phyloP scores from a whole-genome alignment of 75 land plant genomes.

The Larix kaempferi region DNA sequence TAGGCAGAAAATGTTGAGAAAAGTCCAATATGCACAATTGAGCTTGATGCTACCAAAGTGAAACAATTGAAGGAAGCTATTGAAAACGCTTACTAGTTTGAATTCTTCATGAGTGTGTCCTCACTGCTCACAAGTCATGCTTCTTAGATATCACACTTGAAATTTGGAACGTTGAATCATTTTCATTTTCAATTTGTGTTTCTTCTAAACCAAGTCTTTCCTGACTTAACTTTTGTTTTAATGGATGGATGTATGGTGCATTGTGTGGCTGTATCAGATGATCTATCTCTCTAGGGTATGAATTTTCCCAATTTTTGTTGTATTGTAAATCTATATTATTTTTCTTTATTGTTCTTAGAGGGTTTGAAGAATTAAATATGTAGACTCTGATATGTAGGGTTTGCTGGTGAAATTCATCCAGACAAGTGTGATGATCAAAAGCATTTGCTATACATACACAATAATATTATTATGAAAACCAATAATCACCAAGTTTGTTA shows the following conservation, averaged over 20 bases:
- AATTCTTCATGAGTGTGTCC: constrained; percentile 73
- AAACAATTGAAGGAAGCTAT: constrained; percentile 82
- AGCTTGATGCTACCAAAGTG: constrained; percentile 64
- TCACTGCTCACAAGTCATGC: too few relatives aligned
- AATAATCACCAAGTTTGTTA: background rate
- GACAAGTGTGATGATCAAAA: too few relatives aligned
- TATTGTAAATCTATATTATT: constrained; percentile 4
- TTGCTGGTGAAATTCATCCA: too few relatives aligned
- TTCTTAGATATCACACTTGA: too few relatives aligned
- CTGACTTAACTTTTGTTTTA: background rate
- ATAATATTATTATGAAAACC: too few relatives aligned
- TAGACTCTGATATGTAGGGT: too few relatives aligned
- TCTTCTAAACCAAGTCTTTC: background rate
- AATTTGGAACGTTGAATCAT: too few relatives aligned
- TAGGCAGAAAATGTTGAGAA: constrained; percentile 65
- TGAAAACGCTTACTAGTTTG: constrained; percentile 88
- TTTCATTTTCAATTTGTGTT: background rate
- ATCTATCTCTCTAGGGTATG: too few relatives aligned
- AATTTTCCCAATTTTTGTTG: background rate
- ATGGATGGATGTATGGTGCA: too few relatives aligned
- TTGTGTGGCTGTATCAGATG: constrained; percentile 22
- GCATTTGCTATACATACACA: too few relatives aligned
- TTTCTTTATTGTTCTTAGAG: too few relatives aligned
- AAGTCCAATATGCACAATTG: constrained; percentile 56
- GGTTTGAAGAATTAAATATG: too few relatives aligned